phyloP scores from a whole-genome alignment of 805 yeast species.

The Spathaspora boniae region DNA sequence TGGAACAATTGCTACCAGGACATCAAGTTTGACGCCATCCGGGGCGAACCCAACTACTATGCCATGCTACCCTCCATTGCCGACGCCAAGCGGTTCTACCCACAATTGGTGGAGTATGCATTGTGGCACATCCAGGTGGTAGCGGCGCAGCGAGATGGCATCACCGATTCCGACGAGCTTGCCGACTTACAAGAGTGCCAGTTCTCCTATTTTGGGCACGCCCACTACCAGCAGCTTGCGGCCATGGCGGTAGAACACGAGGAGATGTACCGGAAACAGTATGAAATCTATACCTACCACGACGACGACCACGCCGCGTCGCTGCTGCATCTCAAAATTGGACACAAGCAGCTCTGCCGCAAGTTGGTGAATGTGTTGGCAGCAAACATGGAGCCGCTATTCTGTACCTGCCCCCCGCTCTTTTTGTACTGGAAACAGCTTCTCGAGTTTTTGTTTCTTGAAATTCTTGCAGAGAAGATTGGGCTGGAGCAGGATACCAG shows the following conservation, averaged over 20 bases:
- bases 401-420: not conserved
- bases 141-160: not conserved
- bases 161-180: not conserved
- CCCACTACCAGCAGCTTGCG: not conserved
- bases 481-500: no score
- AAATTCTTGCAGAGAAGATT: no score
- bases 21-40: conserved; percentile 1
- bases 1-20: conserved; percentile 8
- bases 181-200: not conserved
- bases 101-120: conserved; percentile 1
- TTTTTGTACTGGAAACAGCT: conserved; percentile 4
- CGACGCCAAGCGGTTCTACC: not conserved
- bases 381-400: not conserved
- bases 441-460: not conserved
- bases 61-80: conserved; percentile 1
- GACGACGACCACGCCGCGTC: not conserved
- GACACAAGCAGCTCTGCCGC: not conserved
- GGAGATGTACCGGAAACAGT: not conserved
- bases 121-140: conserved; percentile 2
- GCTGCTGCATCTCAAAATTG: no score
- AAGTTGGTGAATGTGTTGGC: not conserved
- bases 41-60: not conserved
- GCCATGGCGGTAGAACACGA: not conserved
- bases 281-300: no score
- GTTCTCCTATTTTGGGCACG: conserved; percentile 1